phyloP scores from a whole-genome alignment of 192 early-diverging fungal genomes.

The Coemansia sp. region DNA sequence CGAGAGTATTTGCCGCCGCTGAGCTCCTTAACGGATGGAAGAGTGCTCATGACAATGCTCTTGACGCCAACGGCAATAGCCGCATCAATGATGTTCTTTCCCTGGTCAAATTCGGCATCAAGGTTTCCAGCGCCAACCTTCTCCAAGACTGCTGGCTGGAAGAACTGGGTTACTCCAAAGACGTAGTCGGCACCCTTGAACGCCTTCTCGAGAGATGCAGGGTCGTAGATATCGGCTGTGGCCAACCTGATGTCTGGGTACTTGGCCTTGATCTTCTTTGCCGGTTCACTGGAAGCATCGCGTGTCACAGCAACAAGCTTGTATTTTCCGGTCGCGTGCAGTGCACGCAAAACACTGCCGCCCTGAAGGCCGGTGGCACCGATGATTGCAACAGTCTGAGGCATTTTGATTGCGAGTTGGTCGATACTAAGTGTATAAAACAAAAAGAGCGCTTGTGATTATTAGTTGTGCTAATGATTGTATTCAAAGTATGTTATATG shows the following conservation, averaged over 20 bases:
- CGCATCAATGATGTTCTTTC: slow-evolving; percentile 13
- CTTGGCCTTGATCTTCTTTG: slow-evolving; percentile 14
- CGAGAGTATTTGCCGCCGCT: slow-evolving; percentile 29
- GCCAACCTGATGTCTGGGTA: slow-evolving; percentile 33
- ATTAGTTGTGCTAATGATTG: too few relatives aligned
- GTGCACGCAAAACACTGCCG: slow-evolving; percentile 34
- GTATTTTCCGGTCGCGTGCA: slow-evolving; percentile 25
- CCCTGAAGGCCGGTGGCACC: slow-evolving; percentile 18
- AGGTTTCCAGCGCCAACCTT: slow-evolving; percentile 13
- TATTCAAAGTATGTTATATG: too few relatives aligned
- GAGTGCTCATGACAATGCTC: slow-evolving; percentile 26
- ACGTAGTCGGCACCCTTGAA: slow-evolving; percentile 26
- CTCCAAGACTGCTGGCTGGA: slow-evolving; percentile 17
- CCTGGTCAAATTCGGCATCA: slow-evolving; percentile 35
- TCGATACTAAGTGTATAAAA: too few relatives aligned
- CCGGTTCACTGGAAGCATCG: slow-evolving; percentile 15
- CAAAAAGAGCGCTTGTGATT: too few relatives aligned
- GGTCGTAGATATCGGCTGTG: slow-evolving; percentile 23
- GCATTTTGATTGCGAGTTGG: slow-evolving; percentile 1
- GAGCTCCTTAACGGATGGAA: slow-evolving; percentile 26
- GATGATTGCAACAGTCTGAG: slow-evolving; percentile 25
- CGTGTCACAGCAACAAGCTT: slow-evolving; percentile 35
- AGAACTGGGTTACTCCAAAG: slow-evolving; percentile 40
- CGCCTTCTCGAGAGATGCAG: slow-evolving; percentile 20
- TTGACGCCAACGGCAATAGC: slow-evolving; percentile 22